Base-by-base conservation (phyloP, 2,329 filamentous ascomycete species). In the Geosmithia flava region DNA sequence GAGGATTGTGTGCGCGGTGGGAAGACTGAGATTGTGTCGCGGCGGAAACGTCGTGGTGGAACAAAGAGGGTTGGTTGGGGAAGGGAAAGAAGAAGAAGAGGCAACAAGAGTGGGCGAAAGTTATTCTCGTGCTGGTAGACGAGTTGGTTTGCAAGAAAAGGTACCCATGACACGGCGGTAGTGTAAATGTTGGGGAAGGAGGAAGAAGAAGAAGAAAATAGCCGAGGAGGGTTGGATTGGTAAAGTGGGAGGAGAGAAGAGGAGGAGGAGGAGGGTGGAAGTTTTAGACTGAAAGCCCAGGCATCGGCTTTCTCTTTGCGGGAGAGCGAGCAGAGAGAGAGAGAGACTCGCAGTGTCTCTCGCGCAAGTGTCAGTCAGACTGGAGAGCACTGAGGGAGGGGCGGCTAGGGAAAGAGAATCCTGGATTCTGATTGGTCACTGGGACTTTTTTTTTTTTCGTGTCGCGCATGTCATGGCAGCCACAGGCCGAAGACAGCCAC, bases 41-140 rank as follows among this genome's bases (percentile, higher is more conserved):
- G 33, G 33, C 15, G 33, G 33, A 16, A 30, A 30, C 7, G 29
- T 7, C 33, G 33, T 3, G 33, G 15, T 13, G 15, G 33, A n/a
- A 13, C 11, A 37, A 11, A 37, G 33, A 37, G 5, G 11, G 33
- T 11, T 13, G 33, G 33, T 5, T 3, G 33, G 15, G 33, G 13
- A 11, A 13, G 33, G 3, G 11, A 37, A 11, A 37, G 5, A 13
- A 37, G 33, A 37, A 37, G 33, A 37, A 13, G 11, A 37, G 33
- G 33, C 33, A 37, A 11, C 11, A 37, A 37, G 33, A 37, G 13
- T 37, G 11, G 33, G 33, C 23, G 6, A 5, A 16, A 37, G 33
- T 11, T 37, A 37, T 42, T 37, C 37, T 47, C 46, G 27, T 47
- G 46, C 46, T 27, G 40, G 20, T 49, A 44, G 42, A 44, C 20